A percentile compares a stretch with the other conserved stretches of the same genome.
These are phyloP conservation scores for Aspergillus udagawae DNA, from an alignment of 2,329 filamentous ascomycete genomes.

Conservation along the genomic window DNA sequence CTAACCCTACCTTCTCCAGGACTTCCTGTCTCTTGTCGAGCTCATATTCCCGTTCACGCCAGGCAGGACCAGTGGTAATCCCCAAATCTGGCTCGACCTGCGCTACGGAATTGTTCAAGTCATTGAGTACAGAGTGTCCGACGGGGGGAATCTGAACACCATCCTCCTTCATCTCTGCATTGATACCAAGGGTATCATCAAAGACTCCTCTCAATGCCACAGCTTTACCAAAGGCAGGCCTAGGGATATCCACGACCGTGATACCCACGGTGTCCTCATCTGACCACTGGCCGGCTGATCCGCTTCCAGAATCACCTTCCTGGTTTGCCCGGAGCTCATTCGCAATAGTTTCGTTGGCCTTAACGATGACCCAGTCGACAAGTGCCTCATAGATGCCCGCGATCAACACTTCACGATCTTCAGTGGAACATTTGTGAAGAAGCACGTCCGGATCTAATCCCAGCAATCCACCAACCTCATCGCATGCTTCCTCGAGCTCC, in stretches of 20 bases:
- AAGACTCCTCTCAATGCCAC: conserved; percentile 87
- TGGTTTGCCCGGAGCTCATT: conserved; percentile 67
- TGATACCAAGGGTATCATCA: conserved; percentile 88
- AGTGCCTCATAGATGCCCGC: conserved; percentile 87
- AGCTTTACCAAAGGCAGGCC: conserved; percentile 76
- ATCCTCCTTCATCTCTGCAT: conserved; percentile 94
- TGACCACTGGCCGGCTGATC: conserved; percentile 62
- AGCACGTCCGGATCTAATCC: conserved; percentile 84
- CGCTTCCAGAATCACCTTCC: conserved; percentile 60
- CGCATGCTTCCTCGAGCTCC: conserved; percentile 76
- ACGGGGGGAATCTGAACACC: conserved; percentile 71
- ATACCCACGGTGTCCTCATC: conserved; percentile 81
- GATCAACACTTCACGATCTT: conserved; percentile 78
- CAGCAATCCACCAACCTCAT: conserved; percentile 82
- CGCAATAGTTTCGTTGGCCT: conserved; percentile 81
- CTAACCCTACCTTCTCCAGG: conserved; percentile 80
- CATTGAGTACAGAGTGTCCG: conserved; percentile 77
- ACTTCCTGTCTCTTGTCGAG: conserved; percentile 78
- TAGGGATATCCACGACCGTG: conserved; percentile 81
- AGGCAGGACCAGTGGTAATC: conserved; percentile 62
- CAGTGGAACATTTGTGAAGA: conserved; percentile 71
- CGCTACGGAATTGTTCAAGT: conserved; percentile 78
- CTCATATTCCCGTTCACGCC: conserved; percentile 70
- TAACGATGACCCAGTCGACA: conserved; percentile 88
- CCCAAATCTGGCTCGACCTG: conserved; percentile 76